phyloP scores from a whole-genome alignment of 78 protist species.

The Dictyostelium brefeldianum region DNA sequence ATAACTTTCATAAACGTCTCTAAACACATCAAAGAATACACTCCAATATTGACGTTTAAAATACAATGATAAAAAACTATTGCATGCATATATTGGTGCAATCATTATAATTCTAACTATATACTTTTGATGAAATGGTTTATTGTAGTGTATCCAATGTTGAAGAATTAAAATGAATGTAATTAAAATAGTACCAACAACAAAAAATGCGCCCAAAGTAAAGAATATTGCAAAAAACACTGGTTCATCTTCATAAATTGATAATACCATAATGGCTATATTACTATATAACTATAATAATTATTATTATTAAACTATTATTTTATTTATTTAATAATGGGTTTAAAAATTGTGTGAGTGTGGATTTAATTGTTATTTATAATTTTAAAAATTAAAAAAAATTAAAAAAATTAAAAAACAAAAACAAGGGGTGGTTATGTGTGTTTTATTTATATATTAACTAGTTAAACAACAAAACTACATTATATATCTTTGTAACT shows the following conservation, averaged over 20 bases:
- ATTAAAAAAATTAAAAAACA: neutral
- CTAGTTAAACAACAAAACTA: no score
- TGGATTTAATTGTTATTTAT: no score
- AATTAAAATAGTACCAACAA: neutral
- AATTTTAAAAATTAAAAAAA: neutral
- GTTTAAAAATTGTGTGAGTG: no score
- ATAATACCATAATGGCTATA: neutral
- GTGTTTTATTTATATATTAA: no score
- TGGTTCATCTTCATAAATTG: conserved; percentile 23
- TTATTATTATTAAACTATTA: neutral
- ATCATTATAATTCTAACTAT: conserved; percentile 27
- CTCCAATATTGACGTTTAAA: conserved; percentile 26
- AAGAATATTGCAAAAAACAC: neutral
- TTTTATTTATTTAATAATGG: neutral
- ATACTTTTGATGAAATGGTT: conserved; percentile 33
- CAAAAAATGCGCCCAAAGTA: conserved; percentile 6
- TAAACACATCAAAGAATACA: conserved; percentile 4
- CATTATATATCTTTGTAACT: no score
- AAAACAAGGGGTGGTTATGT: no score
- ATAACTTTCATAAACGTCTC: conserved; percentile 42
- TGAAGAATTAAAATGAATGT: neutral
- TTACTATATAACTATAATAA: neutral
- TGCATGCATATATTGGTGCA: conserved; percentile 31
- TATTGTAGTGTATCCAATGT: conserved; percentile 36
- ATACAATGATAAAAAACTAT: conserved; percentile 34